A percentile compares a stretch with the other conserved stretches of the same genome.
These are phyloP conservation scores for Neurospora tetrasperma DNA, from an alignment of 495 filamentous ascomycete species.

Conservation along the genomic window DNA sequence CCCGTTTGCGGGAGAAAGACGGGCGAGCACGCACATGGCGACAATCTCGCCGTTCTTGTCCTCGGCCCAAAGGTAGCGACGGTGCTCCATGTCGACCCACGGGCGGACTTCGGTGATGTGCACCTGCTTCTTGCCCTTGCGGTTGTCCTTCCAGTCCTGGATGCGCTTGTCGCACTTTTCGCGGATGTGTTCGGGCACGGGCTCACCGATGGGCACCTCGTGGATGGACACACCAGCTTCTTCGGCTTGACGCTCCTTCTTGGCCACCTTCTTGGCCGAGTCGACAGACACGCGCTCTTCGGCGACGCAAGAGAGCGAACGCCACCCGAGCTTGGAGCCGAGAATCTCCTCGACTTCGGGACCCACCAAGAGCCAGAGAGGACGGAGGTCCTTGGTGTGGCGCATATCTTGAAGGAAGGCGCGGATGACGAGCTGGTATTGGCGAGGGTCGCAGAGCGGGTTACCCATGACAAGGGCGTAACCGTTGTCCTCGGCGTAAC, in stretches of 20 bases:
- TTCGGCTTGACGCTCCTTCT: conserved; percentile 59
- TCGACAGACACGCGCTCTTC: conserved; percentile 72
- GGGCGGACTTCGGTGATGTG: conserved; percentile 77
- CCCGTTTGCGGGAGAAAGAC: conserved; percentile 62
- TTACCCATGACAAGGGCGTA: conserved; percentile 74
- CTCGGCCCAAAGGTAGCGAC: conserved; percentile 69
- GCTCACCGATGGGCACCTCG: conserved; percentile 49
- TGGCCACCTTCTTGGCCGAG: conserved; percentile 52
- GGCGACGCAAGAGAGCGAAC: conserved; percentile 70
- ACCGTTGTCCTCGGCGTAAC: conserved; percentile 61
- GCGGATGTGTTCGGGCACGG: conserved; percentile 51
- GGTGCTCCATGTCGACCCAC: conserved; percentile 67
- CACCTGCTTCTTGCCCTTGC: conserved; percentile 68
- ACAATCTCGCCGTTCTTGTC: conserved; percentile 56
- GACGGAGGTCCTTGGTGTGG: conserved; percentile 58
- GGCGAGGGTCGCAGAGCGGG: conserved; percentile 62
- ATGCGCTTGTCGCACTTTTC: conserved; percentile 59
- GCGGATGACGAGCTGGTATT: conserved; percentile 59
- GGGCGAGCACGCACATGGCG: conserved; percentile 63
- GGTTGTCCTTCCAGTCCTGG: conserved; percentile 63
- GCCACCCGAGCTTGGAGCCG: conserved; percentile 67
- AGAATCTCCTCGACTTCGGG: conserved; percentile 60
- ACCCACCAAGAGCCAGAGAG: conserved; percentile 72
- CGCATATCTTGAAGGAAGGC: conserved; percentile 65
- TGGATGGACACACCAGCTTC: conserved; percentile 66